Percentiles rank a stretch among this genome's conserved stretches.
These are phyloP conservation scores for Waltiozyma sp. DNA, from an alignment of 1,139 yeast genomes.

Conservation along the genomic window DNA sequence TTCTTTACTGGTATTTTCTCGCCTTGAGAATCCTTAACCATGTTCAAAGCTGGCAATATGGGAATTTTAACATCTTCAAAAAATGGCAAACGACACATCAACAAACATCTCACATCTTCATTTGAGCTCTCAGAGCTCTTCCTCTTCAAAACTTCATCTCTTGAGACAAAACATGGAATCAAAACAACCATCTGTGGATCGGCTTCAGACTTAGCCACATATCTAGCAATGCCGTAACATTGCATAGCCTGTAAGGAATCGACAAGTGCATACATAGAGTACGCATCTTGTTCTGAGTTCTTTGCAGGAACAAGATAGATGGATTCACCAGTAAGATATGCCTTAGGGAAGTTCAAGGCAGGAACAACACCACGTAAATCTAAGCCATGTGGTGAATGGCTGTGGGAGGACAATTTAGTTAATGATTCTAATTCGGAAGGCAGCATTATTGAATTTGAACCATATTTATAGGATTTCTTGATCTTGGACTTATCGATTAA, in stretches of 20 bases:
- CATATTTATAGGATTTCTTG: constrained; percentile 54
- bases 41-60: constrained; percentile 41
- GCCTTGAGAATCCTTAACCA: constrained; percentile 18
- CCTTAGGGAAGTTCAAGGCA: constrained; percentile 37
- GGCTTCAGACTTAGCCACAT: constrained; percentile 36
- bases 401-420: constrained; percentile 24
- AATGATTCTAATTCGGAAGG: constrained; percentile 34
- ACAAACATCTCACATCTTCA: constrained; percentile 20
- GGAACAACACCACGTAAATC: constrained; percentile 57
- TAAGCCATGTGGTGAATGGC: constrained; percentile 32
- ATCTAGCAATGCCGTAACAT: constrained; percentile 50
- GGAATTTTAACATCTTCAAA: constrained; percentile 67
- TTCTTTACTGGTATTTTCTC: too few species aligned
- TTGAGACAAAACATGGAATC: constrained; percentile 34
- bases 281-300: constrained; percentile 27
- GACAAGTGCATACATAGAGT: constrained; percentile 43
- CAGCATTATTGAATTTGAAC: constrained; percentile 45
- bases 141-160: constrained; percentile 6
- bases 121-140: constrained; percentile 10
- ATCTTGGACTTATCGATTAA: constrained; percentile 23
- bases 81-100: constrained; percentile 51
- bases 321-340: constrained; percentile 49
- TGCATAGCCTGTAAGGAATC: constrained; percentile 39
- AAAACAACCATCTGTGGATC: constrained; percentile 49
- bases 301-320: constrained; percentile 40